These are phyloP conservation scores for Fusarium floridanum DNA, from an alignment of 2,329 filamentous ascomycete genomes.

Conservation along the genomic window DNA sequence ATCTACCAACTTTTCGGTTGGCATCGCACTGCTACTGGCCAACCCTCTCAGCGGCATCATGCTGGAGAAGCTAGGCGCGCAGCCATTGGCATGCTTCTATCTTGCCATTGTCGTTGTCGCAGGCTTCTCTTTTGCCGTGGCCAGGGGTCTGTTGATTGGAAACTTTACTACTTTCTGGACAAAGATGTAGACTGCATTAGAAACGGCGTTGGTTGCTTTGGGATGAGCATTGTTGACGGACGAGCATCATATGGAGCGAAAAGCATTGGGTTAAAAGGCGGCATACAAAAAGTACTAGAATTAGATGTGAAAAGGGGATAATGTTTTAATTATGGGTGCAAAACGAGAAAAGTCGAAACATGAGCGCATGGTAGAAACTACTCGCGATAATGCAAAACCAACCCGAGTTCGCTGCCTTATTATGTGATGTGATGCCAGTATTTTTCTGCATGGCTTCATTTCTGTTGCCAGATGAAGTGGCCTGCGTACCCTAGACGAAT, in stretches of 20 bases:
- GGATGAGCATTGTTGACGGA: neutral
- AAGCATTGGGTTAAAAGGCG: neutral
- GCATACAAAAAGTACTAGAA: neutral
- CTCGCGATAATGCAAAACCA: neutral
- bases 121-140: slow-evolving; percentile 39
- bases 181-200: slow-evolving; percentile 15
- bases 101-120: slow-evolving; percentile 55
- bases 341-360: neutral
- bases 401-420: neutral
- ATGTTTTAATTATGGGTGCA: neutral
- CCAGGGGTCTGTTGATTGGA: slow-evolving; percentile 29
- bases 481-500: neutral
- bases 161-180: slow-evolving; percentile 5
- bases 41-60: slow-evolving; percentile 60
- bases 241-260: neutral
- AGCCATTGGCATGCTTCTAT: slow-evolving; percentile 59
- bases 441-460: neutral
- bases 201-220: neutral
- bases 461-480: neutral
- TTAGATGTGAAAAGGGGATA: neutral
- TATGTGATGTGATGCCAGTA: neutral
- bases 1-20: slow-evolving; percentile 59
- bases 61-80: slow-evolving; percentile 56
- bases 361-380: neutral
- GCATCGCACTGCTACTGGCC: slow-evolving; percentile 57